Evolutionary conservation across 768 basidiomycete species (phyloP), one percentile per base, ranked within the genome.

Genomic region (Lactarius trivialis): DNA sequence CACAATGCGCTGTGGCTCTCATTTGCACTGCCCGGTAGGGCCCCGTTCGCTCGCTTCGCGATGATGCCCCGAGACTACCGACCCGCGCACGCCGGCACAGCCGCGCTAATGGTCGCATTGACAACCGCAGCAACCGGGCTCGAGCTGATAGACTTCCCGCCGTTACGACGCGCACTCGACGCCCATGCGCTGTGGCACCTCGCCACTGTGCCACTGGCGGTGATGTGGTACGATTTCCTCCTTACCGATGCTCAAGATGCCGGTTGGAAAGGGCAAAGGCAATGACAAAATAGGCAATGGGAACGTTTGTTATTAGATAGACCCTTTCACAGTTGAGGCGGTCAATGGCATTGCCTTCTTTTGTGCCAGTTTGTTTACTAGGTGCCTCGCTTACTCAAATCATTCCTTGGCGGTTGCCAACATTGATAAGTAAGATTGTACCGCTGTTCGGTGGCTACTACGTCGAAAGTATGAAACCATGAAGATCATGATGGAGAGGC

Each of bases 101-200:
- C 84, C 2, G 83, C 78, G 0, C 34, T 82, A 0, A 83, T 93
- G 61, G 87, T 91, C 3, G 68, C 80, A 12, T 72, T 91, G 17
- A 92, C 90, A 1, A 91, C 85, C 0, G 77, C 79, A 2, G 89
- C 92, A 15, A 91, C 86, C 2, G 76, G 78, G 1, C 79, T 99
- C 34, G 96, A 99, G 70, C 71, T 99, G 3, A 85, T 96, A 65
- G 96, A 99, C 71, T 98, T 98, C 69, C 83, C 93, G 0, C 91
- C 93, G 0, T 79, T 85, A 73, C 70, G 71, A n/a, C 73, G 93
- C 36, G 72, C 85, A 7, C 77, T 98, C 21, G 96, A 98, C 70
- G 93, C 95, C 0, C 97, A 98, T 72, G 80, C 93, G 2, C 74
- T 98, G 17, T 98, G 96, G 97, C 96, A 99, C 73, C 76, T 89